Evolutionary conservation across 2,329 filamentous ascomycete species (phyloP), one percentile per base, ranked within the genome.

Genomic region (Cercospora berteroae): DNA sequence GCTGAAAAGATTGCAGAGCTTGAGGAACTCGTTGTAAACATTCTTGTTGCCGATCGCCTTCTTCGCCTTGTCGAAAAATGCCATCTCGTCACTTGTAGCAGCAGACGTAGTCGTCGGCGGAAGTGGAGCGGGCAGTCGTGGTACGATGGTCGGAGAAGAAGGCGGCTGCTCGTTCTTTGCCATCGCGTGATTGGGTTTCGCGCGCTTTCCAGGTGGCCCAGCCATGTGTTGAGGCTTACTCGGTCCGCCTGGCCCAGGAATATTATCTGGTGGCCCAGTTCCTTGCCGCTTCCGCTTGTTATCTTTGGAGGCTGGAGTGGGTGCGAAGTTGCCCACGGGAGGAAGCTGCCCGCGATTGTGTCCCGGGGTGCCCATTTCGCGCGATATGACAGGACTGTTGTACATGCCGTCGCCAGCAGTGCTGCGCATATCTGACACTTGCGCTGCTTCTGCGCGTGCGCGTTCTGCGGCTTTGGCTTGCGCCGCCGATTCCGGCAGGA

Each of bases 41-140:
- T 92, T 91, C 78, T 96, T 91, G 79, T 98, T 98, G 69, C 90
- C 89, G 66, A 99, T 92, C 75, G 90, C 94, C 80, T 99, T 99
- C 85, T 97, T 98, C 18, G 95, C 93, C 7, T 93, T 90, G 69
- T 99, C 95, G 74, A 99, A 99, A 81, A 98, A 98, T 1, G 89
- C 89, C 62, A 98, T 85, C 76, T 98, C 94, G 66, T 98, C 94
- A 63, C 89, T 86, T 25, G 87, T 91, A 1, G 93, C 91, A n/a
- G 89, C 88, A 8, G 89, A 84, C 1, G 89, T 88, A 0, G 89
- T 87, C 0, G 88, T 89, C 0, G 94, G 93, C 13, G 91, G 89
- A 33, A 98, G 86, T 2, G 95, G 94, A 76, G 94, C 91, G 1
- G 95, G 95, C 72, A 96, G 87, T 59, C 92, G 88, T 1, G 95